These are phyloP conservation scores for Alectoria sarmentosa DNA, from an alignment of 495 filamentous ascomycete genomes.

Conservation along the genomic window DNA sequence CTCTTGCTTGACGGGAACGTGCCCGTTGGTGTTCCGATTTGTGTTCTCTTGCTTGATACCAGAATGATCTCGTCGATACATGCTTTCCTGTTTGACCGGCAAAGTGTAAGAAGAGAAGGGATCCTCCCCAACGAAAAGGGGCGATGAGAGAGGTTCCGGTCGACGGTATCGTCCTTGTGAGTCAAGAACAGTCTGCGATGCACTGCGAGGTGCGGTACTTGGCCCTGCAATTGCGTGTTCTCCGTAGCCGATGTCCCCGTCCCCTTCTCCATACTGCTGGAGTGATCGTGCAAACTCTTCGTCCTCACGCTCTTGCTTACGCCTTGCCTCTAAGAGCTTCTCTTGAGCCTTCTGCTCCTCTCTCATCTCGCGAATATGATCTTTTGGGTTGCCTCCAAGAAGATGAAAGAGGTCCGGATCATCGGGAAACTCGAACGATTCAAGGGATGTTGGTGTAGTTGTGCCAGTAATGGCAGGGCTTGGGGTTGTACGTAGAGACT, in stretches of 20 bases:
- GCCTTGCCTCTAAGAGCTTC: slow-evolving; percentile 30
- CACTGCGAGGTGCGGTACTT: slow-evolving; percentile 9
- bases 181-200: slow-evolving; percentile 26
- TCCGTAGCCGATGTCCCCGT: not conserved
- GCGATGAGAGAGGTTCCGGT: slow-evolving; percentile 12
- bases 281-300: slow-evolving; percentile 43
- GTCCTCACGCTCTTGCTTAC: slow-evolving; percentile 40
- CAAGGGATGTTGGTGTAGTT: slow-evolving; percentile 29
- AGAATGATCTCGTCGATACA: not conserved
- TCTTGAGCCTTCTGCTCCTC: slow-evolving; percentile 37
- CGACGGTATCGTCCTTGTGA: slow-evolving; percentile 22
- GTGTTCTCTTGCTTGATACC: slow-evolving; percentile 4
- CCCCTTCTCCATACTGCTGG: slow-evolving; percentile 22
- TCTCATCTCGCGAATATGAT: slow-evolving; percentile 32
- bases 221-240: slow-evolving; percentile 7
- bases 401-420: slow-evolving; percentile 27
- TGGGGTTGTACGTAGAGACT: slow-evolving; percentile 29
- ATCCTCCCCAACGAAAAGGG: slow-evolving; percentile 1
- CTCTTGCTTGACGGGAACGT: slow-evolving; percentile 15
- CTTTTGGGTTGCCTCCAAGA: slow-evolving; percentile 29
- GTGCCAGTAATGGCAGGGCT: slow-evolving; percentile 29
- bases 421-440: slow-evolving; percentile 21
- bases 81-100: slow-evolving; percentile 8
- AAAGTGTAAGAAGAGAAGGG: slow-evolving; percentile 5
- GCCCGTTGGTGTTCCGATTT: not conserved